Evolutionary conservation across 768 basidiomycete genomes (phyloP), one percentile per base, ranked within the genome.

Genomic region (Chalciporus piperatus): DNA sequence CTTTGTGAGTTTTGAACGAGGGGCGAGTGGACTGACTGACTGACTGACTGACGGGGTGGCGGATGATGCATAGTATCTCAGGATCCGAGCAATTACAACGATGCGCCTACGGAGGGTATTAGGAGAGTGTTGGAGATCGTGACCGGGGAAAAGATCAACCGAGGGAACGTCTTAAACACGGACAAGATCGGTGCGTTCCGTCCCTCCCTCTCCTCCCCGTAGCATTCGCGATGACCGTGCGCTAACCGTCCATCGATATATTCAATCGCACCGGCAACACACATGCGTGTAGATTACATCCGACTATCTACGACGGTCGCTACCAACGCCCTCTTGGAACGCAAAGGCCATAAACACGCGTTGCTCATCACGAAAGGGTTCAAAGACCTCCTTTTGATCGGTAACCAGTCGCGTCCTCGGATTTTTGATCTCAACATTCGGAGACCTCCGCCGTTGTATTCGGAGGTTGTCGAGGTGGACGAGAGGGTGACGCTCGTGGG

Each of bases 271-370:
- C 39, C 7, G 1, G 25, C 17, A 42, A n/a, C n/a, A n/a, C n/a
- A n/a, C n/a, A n/a, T n/a, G n/a, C n/a, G n/a, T n/a, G n/a, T n/a
- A 92, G 93, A 96, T 62, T 94, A 92, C 64, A 92, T 96, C 56
- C 83, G 93, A 16, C 74, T 96, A 8, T 93, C 91, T 1, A 97
- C 95, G 0, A 98, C 96, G 0, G 92, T 98, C 4, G 95, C 94
- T 0, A 98, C 96, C 16, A 98, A 98, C 61, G 95, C 96, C 0
- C 79, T 98, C 0, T 79, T 98, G 6, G 96, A 98, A 62, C 85
- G 96, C 42, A 95, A 96, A 68, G 96, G 96, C 1, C 88, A 92
- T 61, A 85, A 84, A 55, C 92, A 96, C 53, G 95, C 92, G 0
- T 75, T 98, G 32, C 73, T 97, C 13, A 96, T 95, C 62, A 98